Evolutionary conservation across 2,329 filamentous ascomycete genomes (phyloP).

Genomic region (Fusarium decemcellulare): DNA sequence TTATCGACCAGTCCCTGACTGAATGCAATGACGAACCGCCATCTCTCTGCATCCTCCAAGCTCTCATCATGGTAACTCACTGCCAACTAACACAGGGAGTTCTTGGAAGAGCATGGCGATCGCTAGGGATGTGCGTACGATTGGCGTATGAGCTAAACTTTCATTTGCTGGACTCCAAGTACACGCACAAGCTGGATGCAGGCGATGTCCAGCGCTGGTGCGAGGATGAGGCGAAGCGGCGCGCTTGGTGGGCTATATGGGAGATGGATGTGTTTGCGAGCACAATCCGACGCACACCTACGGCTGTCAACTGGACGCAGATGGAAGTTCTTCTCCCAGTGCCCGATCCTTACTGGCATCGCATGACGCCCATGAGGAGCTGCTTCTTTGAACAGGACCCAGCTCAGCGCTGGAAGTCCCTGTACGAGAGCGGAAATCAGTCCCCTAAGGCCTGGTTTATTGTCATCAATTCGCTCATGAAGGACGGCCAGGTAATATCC

Average conservation of each 20-base stretch:
- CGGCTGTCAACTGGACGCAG: constrained; percentile 30
- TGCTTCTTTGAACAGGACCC: constrained; percentile 50
- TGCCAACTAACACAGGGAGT: constrained; percentile 54
- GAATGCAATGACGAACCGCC: constrained; percentile 51
- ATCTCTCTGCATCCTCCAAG: constrained; percentile 54
- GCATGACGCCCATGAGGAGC: constrained; percentile 41
- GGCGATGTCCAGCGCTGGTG: constrained; percentile 31
- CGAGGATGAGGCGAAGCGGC: constrained; percentile 53
- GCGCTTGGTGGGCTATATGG: constrained; percentile 59
- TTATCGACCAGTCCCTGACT: constrained; percentile 48
- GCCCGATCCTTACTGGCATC: constrained; percentile 53
- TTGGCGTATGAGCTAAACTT: constrained; percentile 54
- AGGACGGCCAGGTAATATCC: neutral
- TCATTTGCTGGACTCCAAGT: constrained; percentile 38
- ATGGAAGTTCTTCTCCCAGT: constrained; percentile 55
- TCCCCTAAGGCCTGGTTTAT: neutral
- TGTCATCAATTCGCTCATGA: neutral
- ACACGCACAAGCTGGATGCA: constrained; percentile 13
- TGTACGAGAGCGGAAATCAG: constrained; percentile 29
- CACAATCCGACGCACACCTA: constrained; percentile 54
- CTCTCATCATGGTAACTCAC: constrained; percentile 51
- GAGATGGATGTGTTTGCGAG: constrained; percentile 59
- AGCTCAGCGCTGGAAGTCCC: constrained; percentile 49
- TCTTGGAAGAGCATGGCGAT: constrained; percentile 54
- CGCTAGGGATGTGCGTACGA: constrained; percentile 47